Evolutionary conservation across 1,139 yeast genomes (phyloP).

Genomic region (Kodamaea fungicola): DNA sequence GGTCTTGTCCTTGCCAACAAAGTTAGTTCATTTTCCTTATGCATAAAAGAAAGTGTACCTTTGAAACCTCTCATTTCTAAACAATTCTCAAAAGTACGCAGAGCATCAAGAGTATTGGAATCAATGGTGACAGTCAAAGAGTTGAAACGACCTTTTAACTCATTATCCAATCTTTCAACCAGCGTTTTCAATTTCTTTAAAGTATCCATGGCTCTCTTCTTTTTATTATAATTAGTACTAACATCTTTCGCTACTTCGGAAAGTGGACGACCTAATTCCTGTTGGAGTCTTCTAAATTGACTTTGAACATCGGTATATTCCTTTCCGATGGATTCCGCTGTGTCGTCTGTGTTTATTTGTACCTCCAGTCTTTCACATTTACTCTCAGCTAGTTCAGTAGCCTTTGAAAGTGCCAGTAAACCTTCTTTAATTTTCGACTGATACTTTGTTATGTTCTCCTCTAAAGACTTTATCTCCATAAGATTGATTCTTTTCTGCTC

Average conservation of each 20-base stretch:
- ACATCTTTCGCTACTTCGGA: conserved; percentile 39
- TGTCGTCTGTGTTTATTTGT: conserved; percentile 27
- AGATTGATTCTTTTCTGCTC: conserved; percentile 12
- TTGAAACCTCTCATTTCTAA: conserved; percentile 67
- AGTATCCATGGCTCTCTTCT: conserved; percentile 27
- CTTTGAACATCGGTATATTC: conserved; percentile 32
- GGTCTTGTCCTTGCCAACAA: conserved; percentile 61
- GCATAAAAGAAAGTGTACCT: conserved; percentile 68
- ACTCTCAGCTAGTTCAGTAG: conserved; percentile 26
- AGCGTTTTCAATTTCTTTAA: conserved; percentile 22
- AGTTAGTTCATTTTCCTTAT: conserved; percentile 45
- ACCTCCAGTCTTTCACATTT: conserved; percentile 31
- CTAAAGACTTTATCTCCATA: conserved; percentile 11
- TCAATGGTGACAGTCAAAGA: conserved; percentile 47
- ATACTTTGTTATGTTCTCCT: conserved; percentile 10
- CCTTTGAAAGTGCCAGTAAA: conserved; percentile 17
- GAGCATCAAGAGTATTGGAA: conserved; percentile 28
- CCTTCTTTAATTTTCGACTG: conserved; percentile 16
- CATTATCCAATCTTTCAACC: conserved; percentile 24
- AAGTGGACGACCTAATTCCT: conserved; percentile 29
- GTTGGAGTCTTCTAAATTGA: conserved; percentile 38
- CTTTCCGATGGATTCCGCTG: conserved; percentile 32
- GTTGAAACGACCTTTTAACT: conserved; percentile 46
- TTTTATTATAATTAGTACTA: conserved; percentile 20
- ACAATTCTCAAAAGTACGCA: conserved; percentile 52